Conservation (phyloP, 768 basidiomycete genomes). For the Amanita rubescens region DNA sequence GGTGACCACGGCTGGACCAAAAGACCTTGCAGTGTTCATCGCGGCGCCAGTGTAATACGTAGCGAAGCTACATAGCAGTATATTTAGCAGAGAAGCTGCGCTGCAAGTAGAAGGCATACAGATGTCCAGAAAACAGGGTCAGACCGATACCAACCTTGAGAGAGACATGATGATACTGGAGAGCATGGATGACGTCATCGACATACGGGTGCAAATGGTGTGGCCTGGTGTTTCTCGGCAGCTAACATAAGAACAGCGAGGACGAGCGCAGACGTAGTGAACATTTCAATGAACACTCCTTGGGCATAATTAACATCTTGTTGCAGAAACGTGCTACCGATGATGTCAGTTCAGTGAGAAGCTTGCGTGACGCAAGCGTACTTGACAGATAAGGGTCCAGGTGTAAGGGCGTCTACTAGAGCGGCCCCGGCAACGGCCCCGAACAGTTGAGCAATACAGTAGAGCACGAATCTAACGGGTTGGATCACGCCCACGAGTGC, state of each 20-base stretch:
- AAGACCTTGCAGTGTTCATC: constrained; percentile 64
- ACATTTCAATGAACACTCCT: constrained; percentile 67
- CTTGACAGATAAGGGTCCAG: constrained; percentile 49
- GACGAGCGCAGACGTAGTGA: constrained; percentile 52
- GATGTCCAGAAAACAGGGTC: constrained; percentile 53
- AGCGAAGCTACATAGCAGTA: constrained; percentile 35
- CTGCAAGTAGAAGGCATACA: constrained; percentile 30
- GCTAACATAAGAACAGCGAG: constrained; percentile 68
- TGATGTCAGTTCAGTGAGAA: constrained; percentile 3
- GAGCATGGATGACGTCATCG: background rate
- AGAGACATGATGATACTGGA: background rate
- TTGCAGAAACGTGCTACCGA: constrained; percentile 39
- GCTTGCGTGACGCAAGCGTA: constrained; percentile 19
- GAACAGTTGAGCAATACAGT: constrained; percentile 51
- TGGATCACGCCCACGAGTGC: constrained; percentile 47
- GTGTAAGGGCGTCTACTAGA: constrained; percentile 46
- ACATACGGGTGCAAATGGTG: constrained; percentile 60
- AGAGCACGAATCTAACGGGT: constrained; percentile 50
- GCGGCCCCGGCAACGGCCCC: constrained; percentile 57
- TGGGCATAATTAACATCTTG: constrained; percentile 44
- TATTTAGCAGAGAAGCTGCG: background rate
- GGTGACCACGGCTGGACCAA: constrained; percentile 63
- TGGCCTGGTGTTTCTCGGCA: constrained; percentile 59
- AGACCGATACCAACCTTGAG: constrained; percentile 55
- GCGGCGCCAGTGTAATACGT: constrained; percentile 57